Conservation (phyloP, 1,284 basidiomycete genomes). For the Sutorius eximius region DNA sequence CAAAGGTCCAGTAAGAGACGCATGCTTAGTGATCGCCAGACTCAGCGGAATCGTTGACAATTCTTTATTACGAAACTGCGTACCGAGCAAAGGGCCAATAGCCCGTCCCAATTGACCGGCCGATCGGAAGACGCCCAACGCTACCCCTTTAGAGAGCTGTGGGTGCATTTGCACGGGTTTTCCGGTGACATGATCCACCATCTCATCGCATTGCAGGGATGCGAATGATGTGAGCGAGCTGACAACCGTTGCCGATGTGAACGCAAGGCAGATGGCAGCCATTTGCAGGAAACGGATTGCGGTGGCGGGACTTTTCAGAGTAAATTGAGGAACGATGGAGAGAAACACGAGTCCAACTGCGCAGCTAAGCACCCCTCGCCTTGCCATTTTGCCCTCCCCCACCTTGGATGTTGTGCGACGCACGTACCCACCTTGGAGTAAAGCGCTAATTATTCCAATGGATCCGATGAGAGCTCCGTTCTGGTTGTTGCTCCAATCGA, state of each 20-base stretch:
- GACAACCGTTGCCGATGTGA: conserved; percentile 90
- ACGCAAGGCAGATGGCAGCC: conserved; percentile 80
- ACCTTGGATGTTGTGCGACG: conserved; percentile 69
- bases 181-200: conserved; percentile 54
- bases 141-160: conserved; percentile 77
- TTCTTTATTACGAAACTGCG: conserved; percentile 23
- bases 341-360: conserved; percentile 68
- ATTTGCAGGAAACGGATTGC: conserved; percentile 66
- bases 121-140: conserved; percentile 82
- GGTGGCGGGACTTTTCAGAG: conserved; percentile 41
- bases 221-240: conserved; percentile 85
- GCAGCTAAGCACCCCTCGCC: conserved; percentile 73
- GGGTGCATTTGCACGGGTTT: conserved; percentile 57
- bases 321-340: conserved; percentile 62
- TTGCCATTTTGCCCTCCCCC: conserved; percentile 78
- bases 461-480: conserved; percentile 86
- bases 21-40: conserved; percentile 52
- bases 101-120: conserved; percentile 88
- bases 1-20: conserved; percentile 84
- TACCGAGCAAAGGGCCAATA: conserved; percentile 82
- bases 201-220: conserved; percentile 82
- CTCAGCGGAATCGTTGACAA: conserved; percentile 1
- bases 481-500: conserved; percentile 86
- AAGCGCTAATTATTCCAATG: conserved; percentile 84
- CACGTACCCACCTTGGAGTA: conserved; percentile 90